A percentile compares a stretch with the other conserved stretches of the same genome.
Conservation (phyloP, 768 basidiomycete genomes). For the Panellus pusillus region DNA sequence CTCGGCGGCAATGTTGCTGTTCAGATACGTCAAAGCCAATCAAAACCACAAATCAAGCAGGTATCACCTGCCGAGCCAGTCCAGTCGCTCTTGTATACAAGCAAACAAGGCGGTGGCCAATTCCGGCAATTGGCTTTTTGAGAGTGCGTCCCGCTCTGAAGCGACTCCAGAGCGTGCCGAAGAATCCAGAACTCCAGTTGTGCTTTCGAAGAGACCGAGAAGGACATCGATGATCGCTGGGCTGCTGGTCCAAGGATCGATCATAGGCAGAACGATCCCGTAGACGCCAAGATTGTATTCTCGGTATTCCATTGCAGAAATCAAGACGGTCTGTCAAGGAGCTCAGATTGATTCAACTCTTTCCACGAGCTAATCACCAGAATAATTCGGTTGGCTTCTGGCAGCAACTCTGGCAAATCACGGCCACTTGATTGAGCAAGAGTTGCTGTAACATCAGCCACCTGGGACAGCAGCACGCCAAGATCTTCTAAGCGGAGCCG, state of each 20-base stretch:
- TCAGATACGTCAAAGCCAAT: neutral
- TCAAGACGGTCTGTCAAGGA: slow-evolving; percentile 59
- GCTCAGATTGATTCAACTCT: neutral
- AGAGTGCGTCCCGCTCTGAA: slow-evolving; percentile 33
- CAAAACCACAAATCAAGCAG: neutral
- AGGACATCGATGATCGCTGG: slow-evolving; percentile 66
- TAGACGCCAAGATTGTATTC: slow-evolving; percentile 72
- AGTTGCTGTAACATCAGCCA: slow-evolving; percentile 48
- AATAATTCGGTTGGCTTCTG: slow-evolving; percentile 69
- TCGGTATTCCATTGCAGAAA: slow-evolving; percentile 74
- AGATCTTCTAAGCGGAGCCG: slow-evolving; percentile 64
- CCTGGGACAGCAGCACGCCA: slow-evolving; percentile 64
- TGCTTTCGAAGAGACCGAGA: slow-evolving; percentile 69
- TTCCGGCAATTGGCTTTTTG: slow-evolving; percentile 58
- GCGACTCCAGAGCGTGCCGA: slow-evolving; percentile 29
- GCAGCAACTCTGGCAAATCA: slow-evolving; percentile 46
- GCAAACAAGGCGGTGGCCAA: slow-evolving; percentile 64
- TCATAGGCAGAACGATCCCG: slow-evolving; percentile 69
- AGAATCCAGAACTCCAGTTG: slow-evolving; percentile 49
- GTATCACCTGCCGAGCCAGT: slow-evolving; percentile 63
- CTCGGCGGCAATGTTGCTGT: slow-evolving; percentile 46
- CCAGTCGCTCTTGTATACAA: slow-evolving; percentile 65
- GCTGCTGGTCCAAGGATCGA: slow-evolving; percentile 83
- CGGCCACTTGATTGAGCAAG: slow-evolving; percentile 44
- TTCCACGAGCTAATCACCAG: slow-evolving; percentile 43